phyloP scores from a whole-genome alignment of 2,329 filamentous ascomycete genomes.

The Colletotrichum lindemuthianum region DNA sequence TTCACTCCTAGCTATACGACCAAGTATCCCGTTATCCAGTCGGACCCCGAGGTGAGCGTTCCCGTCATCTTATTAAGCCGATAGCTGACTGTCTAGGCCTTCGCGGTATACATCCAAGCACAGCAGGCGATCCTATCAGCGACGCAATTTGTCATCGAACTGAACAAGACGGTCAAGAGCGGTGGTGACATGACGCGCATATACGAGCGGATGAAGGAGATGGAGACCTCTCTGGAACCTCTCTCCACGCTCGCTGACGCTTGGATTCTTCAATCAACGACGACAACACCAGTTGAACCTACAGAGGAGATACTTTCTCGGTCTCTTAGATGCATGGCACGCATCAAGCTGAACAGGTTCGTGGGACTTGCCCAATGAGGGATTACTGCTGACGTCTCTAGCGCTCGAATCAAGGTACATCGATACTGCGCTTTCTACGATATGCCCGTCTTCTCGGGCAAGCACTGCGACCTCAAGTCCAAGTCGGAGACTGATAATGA shows the following conservation, averaged over 20 bases:
- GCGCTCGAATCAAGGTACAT: slow-evolving; percentile 62
- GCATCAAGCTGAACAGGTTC: slow-evolving; percentile 61
- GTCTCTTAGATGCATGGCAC: slow-evolving; percentile 56
- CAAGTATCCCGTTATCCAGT: slow-evolving; percentile 51
- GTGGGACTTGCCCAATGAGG: slow-evolving; percentile 1
- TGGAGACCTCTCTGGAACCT: slow-evolving; percentile 51
- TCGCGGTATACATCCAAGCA: slow-evolving; percentile 54
- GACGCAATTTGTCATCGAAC: slow-evolving; percentile 59
- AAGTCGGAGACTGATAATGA: slow-evolving; percentile 40
- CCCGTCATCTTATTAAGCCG: background rate
- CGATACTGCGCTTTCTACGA: slow-evolving; percentile 63
- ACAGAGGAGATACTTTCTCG: slow-evolving; percentile 54
- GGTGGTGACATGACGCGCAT: slow-evolving; percentile 51
- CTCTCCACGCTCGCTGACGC: slow-evolving; percentile 48
- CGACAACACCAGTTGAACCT: slow-evolving; percentile 48
- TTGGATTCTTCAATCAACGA: slow-evolving; percentile 46
- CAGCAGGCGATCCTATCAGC: slow-evolving; percentile 59
- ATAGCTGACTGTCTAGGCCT: slow-evolving; percentile 47
- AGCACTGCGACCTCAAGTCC: slow-evolving; percentile 59
- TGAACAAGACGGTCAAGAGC: slow-evolving; percentile 53
- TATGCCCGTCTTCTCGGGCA: slow-evolving; percentile 58
- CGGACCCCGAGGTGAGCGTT: slow-evolving; percentile 52
- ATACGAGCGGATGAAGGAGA: slow-evolving; percentile 52
- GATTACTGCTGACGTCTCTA: slow-evolving; percentile 37
- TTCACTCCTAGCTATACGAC: slow-evolving; percentile 57